Evolutionary conservation across 495 filamentous ascomycete genomes (phyloP).

Genomic region (Pseudevernia furfuracea): DNA sequence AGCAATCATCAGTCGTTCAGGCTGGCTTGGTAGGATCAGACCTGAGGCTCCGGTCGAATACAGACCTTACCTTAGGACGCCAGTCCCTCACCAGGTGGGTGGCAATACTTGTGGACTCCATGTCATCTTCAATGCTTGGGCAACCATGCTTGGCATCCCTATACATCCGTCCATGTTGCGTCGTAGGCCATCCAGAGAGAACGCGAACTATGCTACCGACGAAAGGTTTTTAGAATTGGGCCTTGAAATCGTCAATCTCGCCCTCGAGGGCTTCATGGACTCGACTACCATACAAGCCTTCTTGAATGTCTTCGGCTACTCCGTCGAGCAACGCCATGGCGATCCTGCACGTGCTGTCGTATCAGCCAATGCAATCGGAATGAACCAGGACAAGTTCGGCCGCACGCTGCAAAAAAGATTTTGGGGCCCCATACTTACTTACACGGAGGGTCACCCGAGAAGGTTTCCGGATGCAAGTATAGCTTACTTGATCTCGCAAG

Average conservation of each 20-base stretch:
- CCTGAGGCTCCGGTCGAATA: neutral
- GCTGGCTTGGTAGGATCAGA: neutral
- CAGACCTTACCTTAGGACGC: neutral
- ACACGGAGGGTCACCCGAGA: rapidly evolving
- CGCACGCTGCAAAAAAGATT: neutral
- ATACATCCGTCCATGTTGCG: neutral
- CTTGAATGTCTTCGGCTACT: conserved; percentile 15
- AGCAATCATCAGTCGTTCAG: neutral
- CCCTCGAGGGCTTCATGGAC: conserved; percentile 18
- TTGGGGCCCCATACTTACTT: neutral
- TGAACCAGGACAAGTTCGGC: neutral
- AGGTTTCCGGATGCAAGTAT: neutral
- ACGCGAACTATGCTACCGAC: neutral
- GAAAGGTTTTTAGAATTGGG: neutral
- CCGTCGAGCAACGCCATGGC: conserved; percentile 5
- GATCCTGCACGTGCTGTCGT: neutral
- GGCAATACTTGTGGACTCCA: neutral
- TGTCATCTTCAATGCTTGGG: neutral
- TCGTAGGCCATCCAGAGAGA: neutral
- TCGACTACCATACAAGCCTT: conserved; percentile 17
- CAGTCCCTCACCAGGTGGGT: neutral
- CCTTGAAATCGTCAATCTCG: conserved; percentile 17
- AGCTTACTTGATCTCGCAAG: neutral
- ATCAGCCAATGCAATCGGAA: neutral
- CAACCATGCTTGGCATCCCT: neutral